Percentiles rank a stretch among this genome's conserved stretches.
Evolutionary conservation across 768 basidiomycete species (phyloP).

Genomic region (Macrocybe gigantea): DNA sequence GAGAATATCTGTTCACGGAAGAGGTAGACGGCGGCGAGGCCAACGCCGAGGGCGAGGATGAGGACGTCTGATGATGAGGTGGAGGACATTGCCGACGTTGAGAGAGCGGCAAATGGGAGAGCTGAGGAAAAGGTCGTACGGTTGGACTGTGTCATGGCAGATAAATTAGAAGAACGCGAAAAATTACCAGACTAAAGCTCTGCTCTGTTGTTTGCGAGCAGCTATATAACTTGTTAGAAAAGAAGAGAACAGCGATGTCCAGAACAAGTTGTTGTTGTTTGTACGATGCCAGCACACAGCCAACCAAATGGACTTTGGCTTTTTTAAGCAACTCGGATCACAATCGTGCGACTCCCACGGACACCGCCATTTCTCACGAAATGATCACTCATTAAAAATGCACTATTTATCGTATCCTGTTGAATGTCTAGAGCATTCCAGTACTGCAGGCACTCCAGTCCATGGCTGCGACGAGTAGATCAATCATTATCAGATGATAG

Average conservation of each 20-base stretch:
- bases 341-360: slow-evolving; percentile 11
- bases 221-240: background rate
- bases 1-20: slow-evolving; percentile 79
- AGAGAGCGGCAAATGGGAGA: slow-evolving; percentile 24
- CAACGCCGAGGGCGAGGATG: slow-evolving; percentile 68
- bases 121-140: slow-evolving; percentile 35
- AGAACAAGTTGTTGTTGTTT: background rate
- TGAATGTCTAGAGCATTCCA: too few species aligned
- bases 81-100: slow-evolving; percentile 44
- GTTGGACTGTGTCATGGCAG: slow-evolving; percentile 26
- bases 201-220: background rate
- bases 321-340: slow-evolving; percentile 13
- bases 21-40: slow-evolving; percentile 73
- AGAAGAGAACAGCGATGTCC: slow-evolving; percentile 3
- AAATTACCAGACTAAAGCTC: slow-evolving; percentile 14
- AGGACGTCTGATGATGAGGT: slow-evolving; percentile 65
- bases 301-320: slow-evolving; percentile 6
- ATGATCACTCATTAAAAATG: background rate
- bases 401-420: background rate
- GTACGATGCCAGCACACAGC: slow-evolving; percentile 10
- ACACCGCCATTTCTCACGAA: background rate
- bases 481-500: too few species aligned
- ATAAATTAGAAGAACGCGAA: slow-evolving; percentile 13
- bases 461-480: too few species aligned
- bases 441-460: too few species aligned